phyloP scores from a whole-genome alignment of 2,329 filamentous ascomycete species.

The Phialophora tarda region DNA sequence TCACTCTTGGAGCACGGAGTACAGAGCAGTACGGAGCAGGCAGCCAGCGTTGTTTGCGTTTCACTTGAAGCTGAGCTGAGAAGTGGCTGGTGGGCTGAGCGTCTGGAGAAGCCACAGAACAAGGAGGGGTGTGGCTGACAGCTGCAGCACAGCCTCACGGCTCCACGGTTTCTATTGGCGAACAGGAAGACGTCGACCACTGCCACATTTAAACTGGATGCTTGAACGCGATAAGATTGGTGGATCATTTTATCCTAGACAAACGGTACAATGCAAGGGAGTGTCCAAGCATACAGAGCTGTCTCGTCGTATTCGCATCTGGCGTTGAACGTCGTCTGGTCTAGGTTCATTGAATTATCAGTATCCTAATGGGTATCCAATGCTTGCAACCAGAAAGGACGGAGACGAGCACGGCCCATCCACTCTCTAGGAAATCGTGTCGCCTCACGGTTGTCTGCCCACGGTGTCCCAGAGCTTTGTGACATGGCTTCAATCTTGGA shows the following conservation, averaged over 20 bases:
- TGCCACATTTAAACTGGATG: constrained; percentile 3
- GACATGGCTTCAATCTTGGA: background rate
- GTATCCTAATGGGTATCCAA: background rate
- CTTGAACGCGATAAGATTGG: background rate
- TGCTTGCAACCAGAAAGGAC: background rate
- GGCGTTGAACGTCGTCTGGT: background rate
- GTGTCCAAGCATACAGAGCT: background rate
- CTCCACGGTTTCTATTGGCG: background rate
- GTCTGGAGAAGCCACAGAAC: background rate
- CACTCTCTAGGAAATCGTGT: background rate
- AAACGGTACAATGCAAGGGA: background rate
- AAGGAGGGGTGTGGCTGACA: background rate
- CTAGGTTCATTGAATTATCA: background rate
- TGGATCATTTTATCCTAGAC: background rate
- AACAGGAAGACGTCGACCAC: background rate
- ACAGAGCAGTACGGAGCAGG: constrained; percentile 1
- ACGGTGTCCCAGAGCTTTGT: background rate
- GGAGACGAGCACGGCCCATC: background rate
- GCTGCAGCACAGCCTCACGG: background rate
- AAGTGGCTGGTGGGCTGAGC: background rate
- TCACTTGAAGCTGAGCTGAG: background rate
- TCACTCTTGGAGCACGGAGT: background rate
- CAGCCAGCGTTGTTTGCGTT: constrained; percentile 12
- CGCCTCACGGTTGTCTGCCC: background rate
- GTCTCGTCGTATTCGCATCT: constrained; percentile 3